Evolutionary conservation across 1,284 basidiomycete species (phyloP), one percentile per base, ranked within the genome.

Genomic region (Malassezia restricta): DNA sequence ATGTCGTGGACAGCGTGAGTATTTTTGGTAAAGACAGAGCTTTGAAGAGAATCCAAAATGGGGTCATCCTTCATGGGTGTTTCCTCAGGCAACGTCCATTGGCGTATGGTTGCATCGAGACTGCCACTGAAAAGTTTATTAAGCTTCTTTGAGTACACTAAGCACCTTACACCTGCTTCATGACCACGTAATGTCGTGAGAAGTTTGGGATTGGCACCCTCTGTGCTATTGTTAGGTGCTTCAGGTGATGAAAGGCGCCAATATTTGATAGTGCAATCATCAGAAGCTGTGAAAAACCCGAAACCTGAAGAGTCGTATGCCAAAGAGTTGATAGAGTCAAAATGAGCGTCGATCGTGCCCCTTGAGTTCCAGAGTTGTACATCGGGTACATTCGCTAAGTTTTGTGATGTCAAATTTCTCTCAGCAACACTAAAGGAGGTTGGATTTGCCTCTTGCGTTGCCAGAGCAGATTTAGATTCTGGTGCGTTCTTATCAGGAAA

Each of bases 221-320:
- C 37, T 3, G 32, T 40, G 14, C 14, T 29, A 6, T 20, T 37
- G 6, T 49, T 27, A 2, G 39, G 12, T 40, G 28, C 2, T 3
- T 40, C 50, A 14, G 37, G 33, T 20, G 56, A 30, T 8, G 14
- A 62, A 24, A 89, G 80, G 58, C 85, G 79, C 92, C 92, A 98
- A 57, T 95, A 82, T 76, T 96, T 98, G 62, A 98, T 84, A 11
- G 89, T 92, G 73, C 82, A 86, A 73, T 98, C 94, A 74, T 95
- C 91, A 37, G 88, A 87, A 35, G 86, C 92, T 39, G 87, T 89
- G 8, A 87, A 88, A 40, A 96, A 77, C 56, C 84, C 82, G 44
- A 88, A 76, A 61, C 88, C 85, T 12, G 44, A 51, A 0, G 84
- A 85, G 70, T 89, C 85, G 78, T 94, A 92, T 0, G 85, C 83